Evolutionary conservation across 1,284 basidiomycete genomes (phyloP).

Genomic region (Flammula alnicola): DNA sequence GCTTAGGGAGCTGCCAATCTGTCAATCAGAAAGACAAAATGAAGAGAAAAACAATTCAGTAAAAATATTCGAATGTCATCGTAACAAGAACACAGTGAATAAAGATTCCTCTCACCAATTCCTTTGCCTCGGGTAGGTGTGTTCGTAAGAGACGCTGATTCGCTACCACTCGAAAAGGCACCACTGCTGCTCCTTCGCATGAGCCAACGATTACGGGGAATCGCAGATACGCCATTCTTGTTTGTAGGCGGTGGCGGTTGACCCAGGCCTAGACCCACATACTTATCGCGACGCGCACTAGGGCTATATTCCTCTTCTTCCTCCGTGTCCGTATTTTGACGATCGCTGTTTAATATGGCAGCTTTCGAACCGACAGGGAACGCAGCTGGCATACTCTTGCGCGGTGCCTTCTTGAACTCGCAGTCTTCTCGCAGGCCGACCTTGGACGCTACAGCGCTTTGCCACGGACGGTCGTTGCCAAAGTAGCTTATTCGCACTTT

Average conservation of each 20-base stretch:
- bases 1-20: constrained; percentile 58
- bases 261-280: constrained; percentile 71
- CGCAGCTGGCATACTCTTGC: constrained; percentile 75
- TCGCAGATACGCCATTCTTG: constrained; percentile 36
- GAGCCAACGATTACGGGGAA: constrained; percentile 58
- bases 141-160: constrained; percentile 57
- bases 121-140: constrained; percentile 66
- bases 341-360: constrained; percentile 35
- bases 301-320: constrained; percentile 64
- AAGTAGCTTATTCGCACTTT: constrained; percentile 64
- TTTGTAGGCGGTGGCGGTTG: constrained; percentile 41
- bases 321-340: constrained; percentile 48
- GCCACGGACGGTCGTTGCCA: constrained; percentile 69
- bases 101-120: constrained; percentile 37
- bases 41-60: constrained; percentile 14
- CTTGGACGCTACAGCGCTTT: constrained; percentile 74
- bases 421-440: constrained; percentile 65
- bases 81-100: constrained; percentile 16
- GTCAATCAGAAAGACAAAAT: constrained; percentile 21
- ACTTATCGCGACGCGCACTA: constrained; percentile 54
- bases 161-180: constrained; percentile 74
- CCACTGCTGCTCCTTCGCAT: constrained; percentile 78
- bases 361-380: constrained; percentile 46
- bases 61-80: constrained; percentile 5
- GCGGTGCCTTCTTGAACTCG: constrained; percentile 53